Evolutionary conservation across 169 alveolate species (phyloP), one percentile per base, ranked within the genome.

Genomic region (Plasmodium sp.): DNA sequence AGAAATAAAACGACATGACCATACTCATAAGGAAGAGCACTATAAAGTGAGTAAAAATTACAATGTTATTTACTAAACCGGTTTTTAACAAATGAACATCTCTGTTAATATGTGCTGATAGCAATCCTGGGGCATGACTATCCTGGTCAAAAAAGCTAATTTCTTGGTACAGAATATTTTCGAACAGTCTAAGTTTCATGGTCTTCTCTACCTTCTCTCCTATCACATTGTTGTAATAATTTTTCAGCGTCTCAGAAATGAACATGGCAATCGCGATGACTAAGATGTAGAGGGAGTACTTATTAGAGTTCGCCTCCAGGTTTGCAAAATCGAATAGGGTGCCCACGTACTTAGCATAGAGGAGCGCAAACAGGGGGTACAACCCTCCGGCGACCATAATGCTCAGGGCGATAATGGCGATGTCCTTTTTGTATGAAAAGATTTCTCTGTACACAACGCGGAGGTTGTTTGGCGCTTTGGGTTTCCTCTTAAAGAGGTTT

Each of bases 61-160:
- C 95, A 3, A 81, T 81, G 84, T 91, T 91, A 39, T 91, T 91
- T 72, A 91, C 95, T 72, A 91, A 91, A 81, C 95, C 95, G 14
- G 92, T 82, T 82, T 91, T 91, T 56, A 91, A 81, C 31, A 91
- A 91, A 91, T 91, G 95, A 6, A 91, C 92, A 91, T 91, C 95
- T 81, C 95, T 81, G 36, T 91, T 91, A 48, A 91, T 81, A 39
- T 91, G 71, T 2, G 92, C 2, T 12, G 71, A 31, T 1, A 91
- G 45, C 10, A 91, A 14, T 33, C 95, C 95, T 7, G 95, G 95
- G 2, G 95, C 74, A 81, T 91, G 34, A 10, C 5, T 34, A 34
- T 91, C 95, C 22, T 92, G 58, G 67, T 92, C 95, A 92, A 92
- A 92, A 56, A 92, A 92, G 51, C 91, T 81, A 41, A 92, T 92